phyloP scores from a whole-genome alignment of 805 yeast genomes.

The Candida namnaoensis region DNA sequence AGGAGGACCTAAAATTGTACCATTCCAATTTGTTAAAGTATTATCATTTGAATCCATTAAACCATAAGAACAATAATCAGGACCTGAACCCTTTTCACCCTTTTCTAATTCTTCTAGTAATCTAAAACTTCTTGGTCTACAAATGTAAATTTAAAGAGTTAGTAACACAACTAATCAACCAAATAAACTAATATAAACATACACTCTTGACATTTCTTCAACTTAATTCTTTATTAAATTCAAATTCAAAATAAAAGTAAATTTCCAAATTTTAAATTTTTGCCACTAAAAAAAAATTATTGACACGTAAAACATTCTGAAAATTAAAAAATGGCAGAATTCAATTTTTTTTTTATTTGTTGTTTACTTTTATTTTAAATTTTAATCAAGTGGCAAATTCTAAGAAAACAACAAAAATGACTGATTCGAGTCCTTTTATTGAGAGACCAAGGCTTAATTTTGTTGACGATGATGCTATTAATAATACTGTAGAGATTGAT shows the following conservation, averaged over 20 bases:
- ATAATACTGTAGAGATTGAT: no score
- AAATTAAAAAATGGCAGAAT: no score
- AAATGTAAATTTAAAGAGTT: not conserved
- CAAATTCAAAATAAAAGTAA: no score
- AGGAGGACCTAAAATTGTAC: slow-evolving; percentile 97
- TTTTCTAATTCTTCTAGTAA: slow-evolving; percentile 93
- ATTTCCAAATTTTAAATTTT: no score
- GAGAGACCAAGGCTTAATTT: slow-evolving; percentile 18
- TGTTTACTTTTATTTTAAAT: no score
- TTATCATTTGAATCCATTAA: slow-evolving; percentile 85
- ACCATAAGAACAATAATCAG: slow-evolving; percentile 95
- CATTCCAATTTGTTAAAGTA: slow-evolving; percentile 94
- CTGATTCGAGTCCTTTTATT: slow-evolving; percentile 26
- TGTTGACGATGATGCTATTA: no score
- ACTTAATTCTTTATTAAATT: not conserved
- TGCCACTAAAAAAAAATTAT: no score
- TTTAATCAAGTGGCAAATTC: no score
- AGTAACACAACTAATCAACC: not conserved
- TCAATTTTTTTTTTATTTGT: no score
- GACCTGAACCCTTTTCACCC: slow-evolving; percentile 96
- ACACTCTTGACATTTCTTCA: slow-evolving; percentile 35
- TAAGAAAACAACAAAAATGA: not conserved
- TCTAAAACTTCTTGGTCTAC: slow-evolving; percentile 87
- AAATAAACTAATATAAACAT: no score
- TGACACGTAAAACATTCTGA: no score